Percentiles rank a stretch among this genome's conserved stretches.
These are phyloP conservation scores for Ogataea haglerorum DNA, from an alignment of 805 yeast species.

Conservation along the genomic window DNA sequence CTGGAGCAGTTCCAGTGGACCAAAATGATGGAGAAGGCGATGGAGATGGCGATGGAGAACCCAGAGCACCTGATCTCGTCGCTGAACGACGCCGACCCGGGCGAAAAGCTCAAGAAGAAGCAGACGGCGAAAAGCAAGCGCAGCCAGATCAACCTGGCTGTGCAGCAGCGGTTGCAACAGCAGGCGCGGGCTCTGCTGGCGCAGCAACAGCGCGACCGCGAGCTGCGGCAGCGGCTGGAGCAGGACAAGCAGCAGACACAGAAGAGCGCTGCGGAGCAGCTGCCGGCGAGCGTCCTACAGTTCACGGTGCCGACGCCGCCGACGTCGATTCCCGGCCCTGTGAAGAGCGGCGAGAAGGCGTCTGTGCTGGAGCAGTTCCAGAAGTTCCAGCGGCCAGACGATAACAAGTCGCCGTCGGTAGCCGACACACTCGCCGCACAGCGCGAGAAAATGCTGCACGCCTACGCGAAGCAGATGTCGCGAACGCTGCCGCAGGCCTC, in stretches of 20 bases:
- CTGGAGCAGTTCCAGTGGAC: constrained; percentile 58
- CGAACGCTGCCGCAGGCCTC: neutral
- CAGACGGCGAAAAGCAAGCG: constrained; percentile 4
- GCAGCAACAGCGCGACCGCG: constrained; percentile 20
- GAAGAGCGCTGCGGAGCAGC: constrained; percentile 2
- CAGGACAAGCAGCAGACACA: constrained; percentile 8
- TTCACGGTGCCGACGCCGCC: constrained; percentile 18
- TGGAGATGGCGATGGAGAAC: constrained; percentile 70
- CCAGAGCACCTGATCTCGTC: constrained; percentile 42
- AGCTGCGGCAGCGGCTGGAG: constrained; percentile 13
- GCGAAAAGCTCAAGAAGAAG: constrained; percentile 2
- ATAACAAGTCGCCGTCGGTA: constrained; percentile 42
- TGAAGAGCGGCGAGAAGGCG: neutral
- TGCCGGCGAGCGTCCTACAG: constrained; percentile 15
- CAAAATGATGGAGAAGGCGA: constrained; percentile 72
- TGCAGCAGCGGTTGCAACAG: constrained; percentile 23
- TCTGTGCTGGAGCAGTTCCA: constrained; percentile 18
- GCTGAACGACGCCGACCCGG: constrained; percentile 22
- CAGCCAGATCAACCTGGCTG: constrained; percentile 23
- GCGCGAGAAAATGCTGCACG: constrained; percentile 40
- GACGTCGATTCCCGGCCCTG: constrained; percentile 11
- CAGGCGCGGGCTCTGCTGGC: constrained; percentile 16
- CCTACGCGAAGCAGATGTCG: constrained; percentile 4
- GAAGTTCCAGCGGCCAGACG: constrained; percentile 18
- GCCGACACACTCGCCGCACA: constrained; percentile 60